Conservation (phyloP, 163 green algal genomes). For the Picocystis sp. region DNA sequence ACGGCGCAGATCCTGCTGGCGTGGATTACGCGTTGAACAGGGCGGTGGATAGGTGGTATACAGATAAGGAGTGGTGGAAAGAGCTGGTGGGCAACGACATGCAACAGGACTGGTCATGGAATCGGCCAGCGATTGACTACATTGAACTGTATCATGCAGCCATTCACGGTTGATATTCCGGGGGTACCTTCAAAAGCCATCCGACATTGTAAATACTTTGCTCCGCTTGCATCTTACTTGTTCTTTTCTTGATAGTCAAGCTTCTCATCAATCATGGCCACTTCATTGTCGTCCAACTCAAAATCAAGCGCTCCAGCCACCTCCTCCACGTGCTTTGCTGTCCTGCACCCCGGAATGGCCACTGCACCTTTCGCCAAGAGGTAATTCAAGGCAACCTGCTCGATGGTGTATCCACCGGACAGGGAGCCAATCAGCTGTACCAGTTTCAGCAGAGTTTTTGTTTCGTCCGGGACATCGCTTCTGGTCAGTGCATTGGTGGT, state of each 20-base stretch:
- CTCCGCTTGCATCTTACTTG: not conserved
- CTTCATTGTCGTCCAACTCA: slow-evolving; percentile 11
- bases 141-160: slow-evolving; percentile 66
- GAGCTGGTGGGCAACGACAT: slow-evolving; percentile 51
- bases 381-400: slow-evolving; percentile 24
- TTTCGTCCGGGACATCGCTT: too few species aligned
- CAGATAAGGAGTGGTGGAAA: slow-evolving; percentile 39
- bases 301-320: slow-evolving; percentile 2
- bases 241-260: slow-evolving; percentile 3
- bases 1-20: slow-evolving; percentile 51
- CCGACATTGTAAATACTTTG: not conserved
- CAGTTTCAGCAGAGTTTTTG: not conserved
- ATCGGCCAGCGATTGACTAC: slow-evolving; percentile 79
- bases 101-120: slow-evolving; percentile 84
- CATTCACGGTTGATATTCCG: slow-evolving; percentile 1
- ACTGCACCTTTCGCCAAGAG: slow-evolving; percentile 19
- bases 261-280: slow-evolving; percentile 11
- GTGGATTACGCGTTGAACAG: slow-evolving; percentile 44
- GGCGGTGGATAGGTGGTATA: slow-evolving; percentile 44
- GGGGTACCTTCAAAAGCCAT: not conserved
- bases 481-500: not conserved
- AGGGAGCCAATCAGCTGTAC: not conserved
- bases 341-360: slow-evolving; percentile 19
- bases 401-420: slow-evolving; percentile 4
- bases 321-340: slow-evolving; percentile 5